Percentiles rank a stretch among this genome's conserved stretches.
Conservation (phyloP, 768 basidiomycete genomes). For the Phanerochaete sordida region DNA sequence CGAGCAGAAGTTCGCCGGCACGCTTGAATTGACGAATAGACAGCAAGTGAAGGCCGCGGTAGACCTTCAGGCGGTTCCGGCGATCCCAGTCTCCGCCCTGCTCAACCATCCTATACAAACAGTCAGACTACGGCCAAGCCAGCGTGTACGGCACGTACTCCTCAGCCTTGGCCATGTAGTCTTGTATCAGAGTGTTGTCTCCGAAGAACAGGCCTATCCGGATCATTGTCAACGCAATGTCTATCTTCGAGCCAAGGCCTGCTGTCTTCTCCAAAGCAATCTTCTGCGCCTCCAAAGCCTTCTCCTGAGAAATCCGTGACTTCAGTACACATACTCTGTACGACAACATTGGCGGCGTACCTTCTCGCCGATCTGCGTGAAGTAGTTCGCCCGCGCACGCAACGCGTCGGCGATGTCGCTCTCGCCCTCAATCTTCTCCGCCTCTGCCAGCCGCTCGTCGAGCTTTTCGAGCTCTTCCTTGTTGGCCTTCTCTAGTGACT, state of each 20-base stretch:
- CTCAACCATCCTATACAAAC: conserved; percentile 68
- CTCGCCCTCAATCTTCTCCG: conserved; percentile 89
- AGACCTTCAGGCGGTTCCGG: conserved; percentile 94
- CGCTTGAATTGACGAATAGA: conserved; percentile 91
- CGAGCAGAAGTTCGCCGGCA: conserved; percentile 81
- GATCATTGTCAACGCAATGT: conserved; percentile 84
- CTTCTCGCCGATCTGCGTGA: conserved; percentile 88
- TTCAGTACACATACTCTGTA: neutral
- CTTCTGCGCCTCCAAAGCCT: conserved; percentile 76
- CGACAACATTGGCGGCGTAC: conserved; percentile 21
- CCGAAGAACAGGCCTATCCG: conserved; percentile 89
- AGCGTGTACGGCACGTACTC: conserved; percentile 46
- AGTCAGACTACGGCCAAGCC: neutral
- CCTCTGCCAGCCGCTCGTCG: conserved; percentile 78
- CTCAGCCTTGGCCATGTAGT: conserved; percentile 76
- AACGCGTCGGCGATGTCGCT: conserved; percentile 89
- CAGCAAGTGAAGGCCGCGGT: conserved; percentile 79
- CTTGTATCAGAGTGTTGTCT: conserved; percentile 67
- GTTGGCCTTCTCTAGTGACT: conserved; percentile 66
- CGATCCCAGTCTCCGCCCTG: conserved; percentile 98
- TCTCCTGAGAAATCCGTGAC: conserved; percentile 60
- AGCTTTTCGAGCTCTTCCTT: conserved; percentile 66
- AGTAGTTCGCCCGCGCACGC: conserved; percentile 77
- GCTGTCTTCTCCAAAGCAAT: conserved; percentile 89
- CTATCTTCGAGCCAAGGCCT: conserved; percentile 89